phyloP scores from a whole-genome alignment of 768 basidiomycete genomes.

The Omphalotus guepiniiformis region DNA sequence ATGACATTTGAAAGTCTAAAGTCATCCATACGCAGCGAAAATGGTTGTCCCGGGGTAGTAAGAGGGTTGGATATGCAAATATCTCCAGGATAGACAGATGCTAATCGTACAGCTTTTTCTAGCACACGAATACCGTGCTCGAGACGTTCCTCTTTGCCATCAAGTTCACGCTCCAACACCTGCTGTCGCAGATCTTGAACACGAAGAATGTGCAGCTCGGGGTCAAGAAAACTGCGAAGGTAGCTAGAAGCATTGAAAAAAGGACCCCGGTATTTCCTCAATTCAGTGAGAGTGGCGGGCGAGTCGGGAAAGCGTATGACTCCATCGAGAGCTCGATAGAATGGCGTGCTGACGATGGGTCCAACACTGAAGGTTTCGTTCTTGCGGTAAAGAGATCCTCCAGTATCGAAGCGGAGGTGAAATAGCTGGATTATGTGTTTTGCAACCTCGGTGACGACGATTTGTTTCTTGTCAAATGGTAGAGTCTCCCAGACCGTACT shows the following conservation, averaged over 20 bases:
- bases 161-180: constrained; percentile 6
- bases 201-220: constrained; percentile 11
- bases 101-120: constrained; percentile 13
- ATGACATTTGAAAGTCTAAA: constrained; percentile 18
- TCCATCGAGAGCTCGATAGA: constrained; percentile 17
- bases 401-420: constrained; percentile 11
- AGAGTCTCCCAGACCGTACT: constrained; percentile 14
- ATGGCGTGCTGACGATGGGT: constrained; percentile 15
- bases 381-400: constrained; percentile 15
- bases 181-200: not conserved
- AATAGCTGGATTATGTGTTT: constrained; percentile 11
- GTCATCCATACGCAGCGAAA: constrained; percentile 15
- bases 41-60: constrained; percentile 7
- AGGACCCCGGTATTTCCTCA: constrained; percentile 12
- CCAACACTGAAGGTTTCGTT: constrained; percentile 10
- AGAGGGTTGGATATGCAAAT: constrained; percentile 5
- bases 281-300: not conserved
- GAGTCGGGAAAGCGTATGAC: constrained; percentile 6
- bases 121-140: constrained; percentile 13
- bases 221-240: constrained; percentile 7
- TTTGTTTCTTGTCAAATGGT: constrained; percentile 8
- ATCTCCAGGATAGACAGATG: constrained; percentile 16
- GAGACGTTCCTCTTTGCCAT: constrained; percentile 9
- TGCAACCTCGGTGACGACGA: constrained; percentile 14
- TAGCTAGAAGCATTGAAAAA: constrained; percentile 10